Conservation (phyloP, 306 rosid species). For the Vicia sativa region DNA sequence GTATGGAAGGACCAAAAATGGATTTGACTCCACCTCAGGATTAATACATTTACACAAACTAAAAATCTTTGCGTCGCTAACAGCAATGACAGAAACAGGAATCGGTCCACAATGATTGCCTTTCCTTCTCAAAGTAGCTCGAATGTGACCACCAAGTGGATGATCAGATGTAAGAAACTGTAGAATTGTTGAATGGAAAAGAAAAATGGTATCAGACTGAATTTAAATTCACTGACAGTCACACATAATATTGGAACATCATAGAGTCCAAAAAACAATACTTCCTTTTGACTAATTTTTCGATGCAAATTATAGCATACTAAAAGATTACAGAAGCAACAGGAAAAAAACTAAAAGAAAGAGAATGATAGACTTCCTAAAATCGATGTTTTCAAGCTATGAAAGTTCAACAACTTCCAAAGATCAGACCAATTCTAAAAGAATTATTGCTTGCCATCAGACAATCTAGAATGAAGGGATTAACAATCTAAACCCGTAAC, state of each 20-base stretch:
- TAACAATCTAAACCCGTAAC: slow-evolving; percentile 19
- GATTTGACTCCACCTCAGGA: slow-evolving; percentile 78
- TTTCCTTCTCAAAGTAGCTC: slow-evolving; percentile 71
- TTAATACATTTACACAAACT: slow-evolving; percentile 68
- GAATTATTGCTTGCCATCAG: slow-evolving; percentile 23
- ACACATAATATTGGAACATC: slow-evolving; percentile 4
- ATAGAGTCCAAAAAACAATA: slow-evolving; percentile 3
- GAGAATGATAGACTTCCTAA: slow-evolving; percentile 15
- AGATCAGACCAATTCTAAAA: slow-evolving; percentile 16
- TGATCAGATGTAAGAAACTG: slow-evolving; percentile 76
- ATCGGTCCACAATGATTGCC: slow-evolving; percentile 60
- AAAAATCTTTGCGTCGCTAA: slow-evolving; percentile 58
- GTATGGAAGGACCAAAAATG: slow-evolving; percentile 53
- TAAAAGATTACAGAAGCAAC: slow-evolving; percentile 5
- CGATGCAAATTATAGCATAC: slow-evolving; percentile 12
- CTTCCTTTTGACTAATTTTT: slow-evolving; percentile 22
- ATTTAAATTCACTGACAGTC: slow-evolving; percentile 15
- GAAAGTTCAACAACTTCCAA: background rate
- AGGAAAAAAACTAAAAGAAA: background rate
- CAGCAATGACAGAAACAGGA: slow-evolving; percentile 70
- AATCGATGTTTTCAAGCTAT: slow-evolving; percentile 14
- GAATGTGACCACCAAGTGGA: slow-evolving; percentile 87
- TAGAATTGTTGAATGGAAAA: slow-evolving; percentile 39
- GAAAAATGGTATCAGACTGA: slow-evolving; percentile 33
- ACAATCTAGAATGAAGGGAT: slow-evolving; percentile 21